Base-by-base conservation (phyloP, 2,329 filamentous ascomycete genomes). In the Alternaria burnsii region DNA sequence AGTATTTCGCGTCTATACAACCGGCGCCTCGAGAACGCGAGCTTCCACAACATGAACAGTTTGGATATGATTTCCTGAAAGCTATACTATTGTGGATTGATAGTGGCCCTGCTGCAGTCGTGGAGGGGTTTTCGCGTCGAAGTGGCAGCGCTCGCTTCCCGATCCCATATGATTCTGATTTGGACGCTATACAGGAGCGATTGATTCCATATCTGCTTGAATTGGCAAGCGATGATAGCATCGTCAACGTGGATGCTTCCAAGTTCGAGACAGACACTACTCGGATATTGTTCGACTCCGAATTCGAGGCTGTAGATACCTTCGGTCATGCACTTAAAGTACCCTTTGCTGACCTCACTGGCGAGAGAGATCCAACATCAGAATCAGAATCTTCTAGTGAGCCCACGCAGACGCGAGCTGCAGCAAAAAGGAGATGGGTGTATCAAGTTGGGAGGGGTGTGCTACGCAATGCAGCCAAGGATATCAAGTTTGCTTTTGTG, bases 1-100 rank as follows among this genome's bases (percentile, higher is more conserved):
- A 78, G n/a, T 71, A 78, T 46, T 87, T 87, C 65, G 72, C 79
- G n/a, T 77, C 80, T 20, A 83, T 88, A 26, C 76, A 75, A 42
- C 82, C 82, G 18, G 82, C 84, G 1, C 76, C 78, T 4, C 70
- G 71, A 14, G 78, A 80, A 43, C 66, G 76, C 9, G 66, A 70
- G 7, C 43, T 78, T 10, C 69, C 74, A 16, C 70, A 59, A 8
- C 77, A 81, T 20, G 82, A 86, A 44, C 83, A 84, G 14, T 89
- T 89, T 70, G 82, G 82, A n/a, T 89, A 88, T 66, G 87, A 89
- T 65, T 89, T 90, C 66, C 67, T 89, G 26, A 88, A 87, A 71
- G 86, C 87, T 1, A 87, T 89, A 43, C 70, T 88, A 3, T 78
- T 89, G 1, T 90, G 87, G 86, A 76, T 89, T 2, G 85, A 87